Evolutionary conservation across 768 basidiomycete genomes (phyloP).

Genomic region (Tylopilus sp.): DNA sequence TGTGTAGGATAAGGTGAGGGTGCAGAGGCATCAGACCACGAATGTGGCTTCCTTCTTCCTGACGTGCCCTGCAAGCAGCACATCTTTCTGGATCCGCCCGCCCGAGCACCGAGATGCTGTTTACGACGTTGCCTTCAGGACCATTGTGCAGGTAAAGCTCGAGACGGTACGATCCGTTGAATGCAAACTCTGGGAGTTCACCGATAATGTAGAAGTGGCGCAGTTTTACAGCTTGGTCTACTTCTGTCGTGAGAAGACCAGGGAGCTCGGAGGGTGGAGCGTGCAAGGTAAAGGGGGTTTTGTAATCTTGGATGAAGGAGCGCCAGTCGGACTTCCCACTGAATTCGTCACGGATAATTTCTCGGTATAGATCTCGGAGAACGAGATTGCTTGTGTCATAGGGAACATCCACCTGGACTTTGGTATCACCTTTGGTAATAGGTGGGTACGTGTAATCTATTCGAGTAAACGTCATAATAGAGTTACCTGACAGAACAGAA

Average conservation of each 20-base stretch:
- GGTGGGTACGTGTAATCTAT: slow-evolving; percentile 21
- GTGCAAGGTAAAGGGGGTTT: background rate
- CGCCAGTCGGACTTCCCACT: background rate
- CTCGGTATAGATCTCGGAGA: slow-evolving; percentile 4
- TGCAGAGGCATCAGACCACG: slow-evolving; percentile 17
- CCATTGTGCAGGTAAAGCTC: slow-evolving; percentile 9
- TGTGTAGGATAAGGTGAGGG: slow-evolving; percentile 9
- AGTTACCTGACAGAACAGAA: background rate
- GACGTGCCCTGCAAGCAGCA: slow-evolving; percentile 11
- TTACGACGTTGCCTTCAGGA: background rate
- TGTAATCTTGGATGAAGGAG: background rate
- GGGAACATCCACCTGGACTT: slow-evolving; percentile 13
- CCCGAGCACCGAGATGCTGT: slow-evolving; percentile 14
- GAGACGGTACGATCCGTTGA: slow-evolving; percentile 17
- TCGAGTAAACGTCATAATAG: background rate
- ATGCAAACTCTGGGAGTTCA: slow-evolving; percentile 14
- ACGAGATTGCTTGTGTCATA: background rate
- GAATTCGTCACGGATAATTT: slow-evolving; percentile 1
- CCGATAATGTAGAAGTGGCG: slow-evolving; percentile 8
- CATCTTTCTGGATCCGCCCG: slow-evolving; percentile 6
- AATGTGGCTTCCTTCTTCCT: slow-evolving; percentile 2
- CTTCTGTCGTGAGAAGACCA: slow-evolving; percentile 3
- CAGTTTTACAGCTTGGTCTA: background rate
- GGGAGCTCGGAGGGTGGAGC: background rate
- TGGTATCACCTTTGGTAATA: slow-evolving; percentile 3